These are phyloP conservation scores for Sugiyamaella smithiae DNA, from an alignment of 805 yeast species.

Conservation along the genomic window DNA sequence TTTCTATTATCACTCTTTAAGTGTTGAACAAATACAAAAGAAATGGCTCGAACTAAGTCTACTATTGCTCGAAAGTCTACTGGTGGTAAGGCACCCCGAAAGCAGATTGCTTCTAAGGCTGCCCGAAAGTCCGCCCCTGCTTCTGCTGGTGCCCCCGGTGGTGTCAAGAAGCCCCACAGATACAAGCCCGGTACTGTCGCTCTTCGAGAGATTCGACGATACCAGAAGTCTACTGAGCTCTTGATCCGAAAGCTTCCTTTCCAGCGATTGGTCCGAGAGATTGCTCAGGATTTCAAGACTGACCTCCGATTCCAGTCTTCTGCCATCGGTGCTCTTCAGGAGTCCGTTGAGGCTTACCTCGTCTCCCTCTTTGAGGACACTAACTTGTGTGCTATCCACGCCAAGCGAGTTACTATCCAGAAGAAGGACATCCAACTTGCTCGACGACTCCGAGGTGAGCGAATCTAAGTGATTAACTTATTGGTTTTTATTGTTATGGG, in stretches of 20 bases:
- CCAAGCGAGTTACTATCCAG: conserved; percentile 90
- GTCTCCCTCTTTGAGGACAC: conserved; percentile 86
- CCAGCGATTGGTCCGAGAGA: conserved; percentile 88
- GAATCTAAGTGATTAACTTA: conserved; percentile 42
- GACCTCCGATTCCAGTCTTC: conserved; percentile 87
- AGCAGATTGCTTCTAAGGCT: conserved; percentile 86
- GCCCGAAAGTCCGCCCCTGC: conserved; percentile 83
- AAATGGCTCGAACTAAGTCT: conserved; percentile 86
- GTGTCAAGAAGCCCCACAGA: conserved; percentile 91
- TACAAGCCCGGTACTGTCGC: conserved; percentile 95
- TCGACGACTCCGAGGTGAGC: conserved; percentile 89
- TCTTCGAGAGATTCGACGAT: conserved; percentile 87
- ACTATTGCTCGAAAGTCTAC: conserved; percentile 77
- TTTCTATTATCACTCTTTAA: conserved; percentile 1
- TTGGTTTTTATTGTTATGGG: conserved; percentile 12
- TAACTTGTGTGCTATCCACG: conserved; percentile 88
- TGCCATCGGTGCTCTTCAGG: conserved; percentile 88
- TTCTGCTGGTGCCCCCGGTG: conserved; percentile 67
- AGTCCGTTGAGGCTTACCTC: conserved; percentile 85
- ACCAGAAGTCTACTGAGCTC: conserved; percentile 85
- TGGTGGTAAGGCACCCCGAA: conserved; percentile 92
- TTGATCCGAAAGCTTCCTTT: conserved; percentile 85
- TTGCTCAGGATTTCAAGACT: conserved; percentile 83
- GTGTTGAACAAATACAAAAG: conserved; percentile 15
- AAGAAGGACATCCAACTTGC: conserved; percentile 90